Evolutionary conservation across 371 early-diverging fungal species (phyloP), one percentile per base, ranked within the genome.

Genomic region (Blakeslea trispora): DNA sequence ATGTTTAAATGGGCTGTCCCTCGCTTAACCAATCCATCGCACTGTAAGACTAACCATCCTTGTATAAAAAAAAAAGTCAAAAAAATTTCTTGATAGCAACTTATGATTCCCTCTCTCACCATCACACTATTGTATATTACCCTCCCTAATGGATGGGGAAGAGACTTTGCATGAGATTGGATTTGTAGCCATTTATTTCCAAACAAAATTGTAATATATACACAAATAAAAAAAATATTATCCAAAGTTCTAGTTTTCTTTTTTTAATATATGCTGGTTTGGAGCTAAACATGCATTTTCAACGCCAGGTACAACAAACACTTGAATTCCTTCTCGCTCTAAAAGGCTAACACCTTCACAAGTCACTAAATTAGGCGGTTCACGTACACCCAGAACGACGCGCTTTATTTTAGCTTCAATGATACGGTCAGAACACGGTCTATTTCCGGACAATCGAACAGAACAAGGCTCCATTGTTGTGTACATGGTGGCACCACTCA

Each of bases 381-480:
- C 98, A 39, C 77, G 75, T 21, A 93, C 87, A 19, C 94, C 98
- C 23, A 96, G 74, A 15, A 93, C 91, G 8, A 98, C 95, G 5
- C 86, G 69, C 11, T 61, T 70, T 19, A 97, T 81, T 1, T 84
- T 80, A 0, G 90, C 85, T 24, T 84, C 85, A 19, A 94, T 71
- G 31, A 93, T 54, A 15, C 84, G 77, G 1, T 86, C 71, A 3
- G 81, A 80, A 50, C 95, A 95, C 7, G 89, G 79, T 28, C 59
- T 49, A 32, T 92, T 92, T 0, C 91, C 91, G 0, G 91, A 91
- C 14, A 92, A 71, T 21, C 95, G 82, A 52, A 70, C 65, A 4
- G 87, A 84, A 60, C 95, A 95, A 0, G 95, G 95, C 52, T 95
- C 95, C 95, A 95, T 95, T 9, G 95, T 95, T 6, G 93, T 90